Percentiles rank a stretch among this genome's conserved stretches.
These are phyloP conservation scores for Rhodotorula babjevae DNA, from an alignment of 768 basidiomycete species.

Conservation along the genomic window DNA sequence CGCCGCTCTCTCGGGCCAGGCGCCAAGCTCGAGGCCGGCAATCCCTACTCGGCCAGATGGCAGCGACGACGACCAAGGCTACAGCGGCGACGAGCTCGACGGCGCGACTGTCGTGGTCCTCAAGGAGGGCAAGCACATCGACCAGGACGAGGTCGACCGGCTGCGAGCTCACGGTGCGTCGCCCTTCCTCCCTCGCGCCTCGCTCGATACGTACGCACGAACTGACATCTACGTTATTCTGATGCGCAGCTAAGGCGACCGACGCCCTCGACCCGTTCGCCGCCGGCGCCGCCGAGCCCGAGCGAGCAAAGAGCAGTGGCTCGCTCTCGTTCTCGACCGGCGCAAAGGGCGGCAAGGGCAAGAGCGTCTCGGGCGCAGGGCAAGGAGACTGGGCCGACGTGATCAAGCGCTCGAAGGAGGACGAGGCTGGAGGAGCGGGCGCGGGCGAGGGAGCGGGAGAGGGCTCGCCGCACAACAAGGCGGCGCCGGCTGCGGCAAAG, in stretches of 20 bases:
- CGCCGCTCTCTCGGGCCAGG: conserved; percentile 15
- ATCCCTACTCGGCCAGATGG: conserved; percentile 20
- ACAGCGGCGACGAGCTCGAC: background rate
- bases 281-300: background rate
- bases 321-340: conserved; percentile 35
- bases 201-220: fast-evolving
- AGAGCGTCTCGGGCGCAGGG: background rate
- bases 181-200: background rate
- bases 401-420: conserved; percentile 19
- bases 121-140: conserved; percentile 31
- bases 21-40: conserved; percentile 1
- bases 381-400: conserved; percentile 29
- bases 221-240: too few relatives aligned
- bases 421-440: conserved; percentile 9
- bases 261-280: conserved; percentile 1
- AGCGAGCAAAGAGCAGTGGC: background rate
- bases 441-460: background rate
- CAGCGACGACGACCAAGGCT: background rate
- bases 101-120: conserved; percentile 1
- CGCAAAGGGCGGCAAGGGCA: background rate
- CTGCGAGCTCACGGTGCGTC: conserved; percentile 19
- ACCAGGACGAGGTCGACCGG: conserved; percentile 26
- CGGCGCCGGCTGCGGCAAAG: background rate
- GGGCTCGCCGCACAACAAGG: background rate
- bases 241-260: conserved; percentile 10